These are phyloP conservation scores for Sphaerobolus stellatus DNA, from an alignment of 1,284 basidiomycete genomes.

Conservation along the genomic window DNA sequence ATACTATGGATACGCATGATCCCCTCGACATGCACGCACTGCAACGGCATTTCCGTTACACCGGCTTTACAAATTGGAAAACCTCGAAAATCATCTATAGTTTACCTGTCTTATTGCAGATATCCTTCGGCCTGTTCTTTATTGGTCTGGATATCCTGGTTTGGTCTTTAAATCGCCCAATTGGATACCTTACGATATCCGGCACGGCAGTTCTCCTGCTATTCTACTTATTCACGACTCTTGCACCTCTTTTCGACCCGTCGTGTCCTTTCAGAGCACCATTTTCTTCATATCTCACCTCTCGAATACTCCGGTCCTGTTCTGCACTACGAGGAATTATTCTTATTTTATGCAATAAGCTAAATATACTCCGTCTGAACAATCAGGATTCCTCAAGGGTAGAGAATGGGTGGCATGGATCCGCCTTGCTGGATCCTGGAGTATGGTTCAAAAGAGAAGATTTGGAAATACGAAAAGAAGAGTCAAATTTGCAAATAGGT, in stretches of 20 bases:
- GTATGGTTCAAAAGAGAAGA: not conserved
- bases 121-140: slow-evolving; percentile 24
- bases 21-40: slow-evolving; percentile 6
- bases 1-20: slow-evolving; percentile 19
- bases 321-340: not conserved
- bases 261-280: slow-evolving; percentile 11
- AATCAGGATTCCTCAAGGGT: too few species aligned
- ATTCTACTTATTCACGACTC: slow-evolving; percentile 1
- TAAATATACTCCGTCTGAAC: too few species aligned
- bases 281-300: slow-evolving; percentile 2
- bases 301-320: not conserved
- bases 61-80: slow-evolving; percentile 17
- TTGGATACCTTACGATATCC: slow-evolving; percentile 5
- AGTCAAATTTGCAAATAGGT: not conserved
- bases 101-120: slow-evolving; percentile 22
- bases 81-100: slow-evolving; percentile 17
- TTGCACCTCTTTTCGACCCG: slow-evolving; percentile 5
- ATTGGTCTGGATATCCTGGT: slow-evolving; percentile 24
- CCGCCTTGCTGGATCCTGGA: not conserved
- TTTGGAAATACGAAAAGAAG: too few species aligned
- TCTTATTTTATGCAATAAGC: not conserved
- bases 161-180: slow-evolving; percentile 3
- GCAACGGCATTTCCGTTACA: slow-evolving; percentile 15
- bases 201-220: not conserved
- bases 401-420: not conserved